Conservation (phyloP, 805 yeast genomes). For the Kazachstania taianensis region DNA sequence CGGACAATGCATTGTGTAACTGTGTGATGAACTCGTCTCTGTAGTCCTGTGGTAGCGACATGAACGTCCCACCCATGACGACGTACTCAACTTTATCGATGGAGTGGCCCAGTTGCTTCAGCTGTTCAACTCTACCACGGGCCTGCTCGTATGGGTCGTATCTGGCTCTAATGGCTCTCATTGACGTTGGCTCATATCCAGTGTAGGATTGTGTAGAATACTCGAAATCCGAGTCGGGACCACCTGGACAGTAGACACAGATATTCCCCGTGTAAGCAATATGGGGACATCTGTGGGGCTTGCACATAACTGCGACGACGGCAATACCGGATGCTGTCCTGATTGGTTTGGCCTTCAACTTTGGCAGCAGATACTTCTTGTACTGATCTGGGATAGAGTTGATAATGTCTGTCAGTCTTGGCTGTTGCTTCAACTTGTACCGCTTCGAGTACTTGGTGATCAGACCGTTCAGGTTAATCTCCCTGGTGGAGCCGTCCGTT, state of each 20-base stretch:
- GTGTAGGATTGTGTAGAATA: conserved; percentile 97
- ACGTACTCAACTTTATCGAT: conserved; percentile 97
- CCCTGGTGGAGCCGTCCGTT: conserved; percentile 38
- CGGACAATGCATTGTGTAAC: conserved; percentile 89
- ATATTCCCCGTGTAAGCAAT: conserved; percentile 98
- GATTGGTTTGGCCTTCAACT: conserved; percentile 95
- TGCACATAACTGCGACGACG: conserved; percentile 98
- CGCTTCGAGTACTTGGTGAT: conserved; percentile 79
- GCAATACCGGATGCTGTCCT: conserved; percentile 98
- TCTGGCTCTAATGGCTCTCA: conserved; percentile 98
- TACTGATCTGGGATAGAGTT: conserved; percentile 93
- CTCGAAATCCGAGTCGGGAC: conserved; percentile 97
- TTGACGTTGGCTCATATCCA: conserved; percentile 97
- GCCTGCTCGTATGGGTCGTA: conserved; percentile 99
- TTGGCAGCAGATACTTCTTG: conserved; percentile 82
- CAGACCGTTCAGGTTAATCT: conserved; percentile 78
- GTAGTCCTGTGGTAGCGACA: conserved; percentile 85
- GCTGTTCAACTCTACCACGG: conserved; percentile 91
- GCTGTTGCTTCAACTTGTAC: conserved; percentile 84
- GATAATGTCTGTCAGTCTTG: conserved; percentile 88
- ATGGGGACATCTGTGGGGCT: conserved; percentile 98
- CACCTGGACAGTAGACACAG: conserved; percentile 98
- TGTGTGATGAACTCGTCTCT: conserved; percentile 83
- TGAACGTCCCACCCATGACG: conserved; percentile 98
- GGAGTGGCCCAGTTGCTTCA: conserved; percentile 89